These are phyloP conservation scores for Nepenthes mirabilis DNA, from an alignment of 148 eudicot genomes.

Conservation along the genomic window DNA sequence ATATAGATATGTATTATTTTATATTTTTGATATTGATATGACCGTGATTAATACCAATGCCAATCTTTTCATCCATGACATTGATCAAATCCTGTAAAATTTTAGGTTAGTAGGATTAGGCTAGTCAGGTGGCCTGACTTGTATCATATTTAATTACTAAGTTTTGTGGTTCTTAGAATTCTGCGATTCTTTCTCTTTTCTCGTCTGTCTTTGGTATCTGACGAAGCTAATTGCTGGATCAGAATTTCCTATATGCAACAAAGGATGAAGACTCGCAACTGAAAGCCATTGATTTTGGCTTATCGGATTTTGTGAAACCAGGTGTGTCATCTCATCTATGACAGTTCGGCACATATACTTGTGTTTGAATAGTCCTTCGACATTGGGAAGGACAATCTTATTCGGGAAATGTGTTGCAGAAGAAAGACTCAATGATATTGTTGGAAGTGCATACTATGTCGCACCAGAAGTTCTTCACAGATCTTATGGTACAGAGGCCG, in stretches of 20 bases:
- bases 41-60: no score
- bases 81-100: no score
- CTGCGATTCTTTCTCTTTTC: not conserved
- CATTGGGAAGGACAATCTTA: not conserved
- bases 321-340: constrained; percentile 14
- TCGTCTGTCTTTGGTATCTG: constrained; percentile 2
- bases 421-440: constrained; percentile 29
- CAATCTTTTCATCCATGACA: no score
- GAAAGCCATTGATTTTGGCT: constrained; percentile 47
- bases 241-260: constrained; percentile 49
- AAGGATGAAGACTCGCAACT: constrained; percentile 42
- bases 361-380: not conserved
- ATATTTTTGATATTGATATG: no score
- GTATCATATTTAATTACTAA: not conserved
- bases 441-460: constrained; percentile 42
- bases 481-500: constrained; percentile 35
- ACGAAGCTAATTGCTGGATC: constrained; percentile 13
- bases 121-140: no score
- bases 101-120: no score
- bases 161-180: no score
- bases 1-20: no score
- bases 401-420: constrained; percentile 15
- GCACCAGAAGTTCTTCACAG: constrained; percentile 41
- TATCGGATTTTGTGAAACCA: constrained; percentile 45
- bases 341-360: not conserved